phyloP scores from a whole-genome alignment of 2,329 filamentous ascomycete species.

The Trichocomaceae sp. region DNA sequence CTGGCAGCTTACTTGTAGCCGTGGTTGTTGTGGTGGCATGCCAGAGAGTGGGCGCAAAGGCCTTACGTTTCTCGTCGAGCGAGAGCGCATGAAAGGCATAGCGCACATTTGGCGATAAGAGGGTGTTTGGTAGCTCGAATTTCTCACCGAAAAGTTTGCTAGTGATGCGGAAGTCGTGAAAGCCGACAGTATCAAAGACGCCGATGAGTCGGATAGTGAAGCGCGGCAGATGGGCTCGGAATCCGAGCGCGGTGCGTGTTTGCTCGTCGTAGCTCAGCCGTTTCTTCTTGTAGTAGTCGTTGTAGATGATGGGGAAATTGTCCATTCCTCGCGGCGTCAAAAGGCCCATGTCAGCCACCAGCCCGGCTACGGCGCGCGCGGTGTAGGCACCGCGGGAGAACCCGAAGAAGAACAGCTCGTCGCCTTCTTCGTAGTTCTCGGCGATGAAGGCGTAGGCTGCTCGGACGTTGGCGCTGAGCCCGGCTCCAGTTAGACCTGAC shows the following conservation, averaged over 20 bases:
- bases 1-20: slow-evolving; percentile 36
- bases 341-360: slow-evolving; percentile 42
- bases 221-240: slow-evolving; percentile 15
- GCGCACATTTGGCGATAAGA: slow-evolving; percentile 32
- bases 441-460: slow-evolving; percentile 42
- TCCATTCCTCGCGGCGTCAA: slow-evolving; percentile 30
- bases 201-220: slow-evolving; percentile 37
- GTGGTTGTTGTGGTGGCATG: slow-evolving; percentile 20
- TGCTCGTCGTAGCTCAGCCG: slow-evolving; percentile 4
- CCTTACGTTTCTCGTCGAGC: slow-evolving; percentile 37
- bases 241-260: slow-evolving; percentile 12
- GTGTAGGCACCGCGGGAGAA: slow-evolving; percentile 45
- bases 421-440: slow-evolving; percentile 49
- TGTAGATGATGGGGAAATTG: slow-evolving; percentile 20
- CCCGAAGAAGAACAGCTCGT: slow-evolving; percentile 46
- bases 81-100: slow-evolving; percentile 42
- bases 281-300: slow-evolving; percentile 21
- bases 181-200: slow-evolving; percentile 42
- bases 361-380: slow-evolving; percentile 40
- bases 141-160: slow-evolving; percentile 16
- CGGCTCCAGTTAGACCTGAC: slow-evolving; percentile 14
- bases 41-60: slow-evolving; percentile 39
- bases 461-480: slow-evolving; percentile 21
- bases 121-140: slow-evolving; percentile 34
- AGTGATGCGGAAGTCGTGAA: slow-evolving; percentile 18